Conservation (phyloP, 495 filamentous ascomycete genomes). For the Filosporella fistucella region DNA sequence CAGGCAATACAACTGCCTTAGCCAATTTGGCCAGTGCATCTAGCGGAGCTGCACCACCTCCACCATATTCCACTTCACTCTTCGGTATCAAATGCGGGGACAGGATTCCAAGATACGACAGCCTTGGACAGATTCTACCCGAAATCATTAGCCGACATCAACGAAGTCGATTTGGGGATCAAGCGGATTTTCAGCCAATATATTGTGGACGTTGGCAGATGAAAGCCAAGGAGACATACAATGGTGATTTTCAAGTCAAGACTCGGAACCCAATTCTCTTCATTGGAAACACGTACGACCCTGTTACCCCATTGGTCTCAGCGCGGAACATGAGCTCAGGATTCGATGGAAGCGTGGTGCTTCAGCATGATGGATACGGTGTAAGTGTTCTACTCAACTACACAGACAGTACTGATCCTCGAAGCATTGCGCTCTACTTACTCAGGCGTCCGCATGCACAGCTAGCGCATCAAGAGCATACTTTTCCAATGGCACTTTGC, state of each 20-base stretch:
- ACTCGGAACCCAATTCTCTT: constrained; percentile 40
- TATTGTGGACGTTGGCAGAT: constrained; percentile 39
- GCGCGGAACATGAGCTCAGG: constrained; percentile 5
- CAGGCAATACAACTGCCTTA: constrained; percentile 15
- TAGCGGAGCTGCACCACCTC: no score
- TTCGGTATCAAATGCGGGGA: no score
- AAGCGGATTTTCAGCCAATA: constrained; percentile 12
- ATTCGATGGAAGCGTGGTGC: constrained; percentile 1
- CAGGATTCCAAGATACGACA: no score
- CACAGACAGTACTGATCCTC: neutral
- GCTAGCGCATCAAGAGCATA: neutral
- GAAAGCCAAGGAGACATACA: constrained; percentile 36
- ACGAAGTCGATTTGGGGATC: constrained; percentile 22
- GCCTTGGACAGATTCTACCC: no score
- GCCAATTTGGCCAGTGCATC: no score
- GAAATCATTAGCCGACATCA: no score
- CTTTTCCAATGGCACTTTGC: constrained; percentile 1
- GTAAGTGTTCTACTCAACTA: neutral
- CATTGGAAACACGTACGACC: constrained; percentile 32
- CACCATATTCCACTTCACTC: no score
- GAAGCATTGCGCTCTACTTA: neutral
- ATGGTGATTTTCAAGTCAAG: constrained; percentile 34
- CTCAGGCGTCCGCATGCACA: constrained; percentile 1
- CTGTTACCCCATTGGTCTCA: constrained; percentile 1
- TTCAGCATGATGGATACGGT: constrained; percentile 2